These are phyloP conservation scores for Fusarium brevicatenulatum DNA, from an alignment of 2,329 filamentous ascomycete genomes.

Conservation along the genomic window DNA sequence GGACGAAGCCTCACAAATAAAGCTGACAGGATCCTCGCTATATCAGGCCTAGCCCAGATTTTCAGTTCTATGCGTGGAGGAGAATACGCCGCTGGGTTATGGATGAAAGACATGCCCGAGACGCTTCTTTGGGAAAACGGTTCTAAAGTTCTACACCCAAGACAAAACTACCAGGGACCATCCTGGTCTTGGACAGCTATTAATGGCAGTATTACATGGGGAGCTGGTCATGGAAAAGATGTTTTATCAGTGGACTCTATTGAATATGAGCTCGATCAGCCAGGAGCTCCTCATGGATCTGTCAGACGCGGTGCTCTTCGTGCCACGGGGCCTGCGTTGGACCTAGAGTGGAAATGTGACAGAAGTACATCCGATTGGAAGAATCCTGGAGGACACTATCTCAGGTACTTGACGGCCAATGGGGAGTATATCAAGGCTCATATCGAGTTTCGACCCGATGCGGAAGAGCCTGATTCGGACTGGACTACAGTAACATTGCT, in stretches of 20 bases:
- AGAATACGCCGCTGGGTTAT: background rate
- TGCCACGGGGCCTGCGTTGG: background rate
- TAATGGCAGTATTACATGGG: fast-evolving
- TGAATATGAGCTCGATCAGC: fast-evolving
- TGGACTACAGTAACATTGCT: background rate
- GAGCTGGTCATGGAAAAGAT: fast-evolving
- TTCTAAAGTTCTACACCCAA: fast-evolving
- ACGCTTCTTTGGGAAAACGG: background rate
- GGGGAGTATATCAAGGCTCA: fast-evolving
- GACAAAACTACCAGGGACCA: background rate
- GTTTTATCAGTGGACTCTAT: background rate
- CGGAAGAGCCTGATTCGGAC: background rate
- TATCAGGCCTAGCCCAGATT: background rate
- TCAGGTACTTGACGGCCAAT: background rate
- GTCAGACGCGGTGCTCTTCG: background rate
- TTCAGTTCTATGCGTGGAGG: background rate
- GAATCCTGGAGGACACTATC: too few relatives aligned
- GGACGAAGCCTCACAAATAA: background rate
- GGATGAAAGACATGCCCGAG: background rate
- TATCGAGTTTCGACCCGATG: background rate
- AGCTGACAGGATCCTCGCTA: background rate
- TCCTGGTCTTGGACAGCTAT: background rate
- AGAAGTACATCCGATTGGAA: background rate
- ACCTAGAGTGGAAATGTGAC: background rate
- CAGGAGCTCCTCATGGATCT: background rate